Base-by-base conservation (phyloP, 495 filamentous ascomycete genomes). In the Neurospora sp. region DNA sequence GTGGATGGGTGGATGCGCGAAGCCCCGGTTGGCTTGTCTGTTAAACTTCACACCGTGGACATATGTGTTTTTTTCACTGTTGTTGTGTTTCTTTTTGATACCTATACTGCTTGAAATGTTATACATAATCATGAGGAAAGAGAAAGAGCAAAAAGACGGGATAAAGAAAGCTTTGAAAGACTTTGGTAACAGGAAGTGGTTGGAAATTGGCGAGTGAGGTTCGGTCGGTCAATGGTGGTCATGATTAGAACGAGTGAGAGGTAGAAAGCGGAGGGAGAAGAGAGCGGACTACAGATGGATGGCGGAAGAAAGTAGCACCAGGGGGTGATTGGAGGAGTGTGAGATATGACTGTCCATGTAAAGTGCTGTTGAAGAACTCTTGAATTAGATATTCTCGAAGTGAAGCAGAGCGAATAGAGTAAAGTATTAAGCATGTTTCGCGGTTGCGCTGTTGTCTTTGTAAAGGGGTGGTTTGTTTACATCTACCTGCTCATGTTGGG, bases 121-220 rank as follows among this genome's bases (percentile, higher is more conserved):
- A 62, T 72, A n/a, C 39, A 38, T 46, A 40, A 71, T 44, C n/a
- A 37, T 27, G 46, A 62, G 71, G 70, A 70, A 59, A 69, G 35
- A 23, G 12, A 37, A 16, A 31, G n/a, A 37, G 66, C 44, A 31
- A 14, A 11, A 38, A 12, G 54, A 74, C 54, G 75, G 75, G 74
- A 72, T 76, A 75, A 76, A 46, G 73, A 71, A 70, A 62, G 8
- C 8, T 35, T 70, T 31, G 46, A 23, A 54, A 54, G 10, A 2
- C 8, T 12, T 62, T 31, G 27, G 10, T 23, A 23, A 23, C 11
- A 1, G 48, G 14, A 59, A 27, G 11, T 54, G 48, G 54, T 16
- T 66, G 54, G 54, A 37, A 66, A 66, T 18, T 18, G 54, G 54
- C 11, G 23, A 14, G 8, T 62, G 23, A 31, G 54, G 54, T 16